Conservation (phyloP, 2,329 filamentous ascomycete genomes). For the Diaporthe sp. region DNA sequence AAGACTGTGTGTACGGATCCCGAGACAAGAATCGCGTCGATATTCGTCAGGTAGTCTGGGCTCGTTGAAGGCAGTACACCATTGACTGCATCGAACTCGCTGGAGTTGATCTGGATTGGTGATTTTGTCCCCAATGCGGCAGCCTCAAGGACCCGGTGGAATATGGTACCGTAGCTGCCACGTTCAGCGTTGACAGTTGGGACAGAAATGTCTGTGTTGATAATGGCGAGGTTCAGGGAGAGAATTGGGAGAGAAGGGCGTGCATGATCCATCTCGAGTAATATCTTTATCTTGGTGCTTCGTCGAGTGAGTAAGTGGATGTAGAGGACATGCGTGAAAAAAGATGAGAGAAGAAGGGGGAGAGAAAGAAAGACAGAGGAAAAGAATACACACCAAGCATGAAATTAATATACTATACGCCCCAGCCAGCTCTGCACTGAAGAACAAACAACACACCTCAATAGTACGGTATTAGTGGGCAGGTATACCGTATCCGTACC, state of each 20-base stretch:
- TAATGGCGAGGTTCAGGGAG: neutral
- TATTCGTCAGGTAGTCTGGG: neutral
- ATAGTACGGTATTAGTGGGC: neutral
- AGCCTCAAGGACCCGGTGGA: conserved; percentile 1
- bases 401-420: neutral
- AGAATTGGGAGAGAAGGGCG: neutral
- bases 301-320: neutral
- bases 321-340: neutral
- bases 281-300: neutral
- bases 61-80: neutral
- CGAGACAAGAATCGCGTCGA: conserved; percentile 1
- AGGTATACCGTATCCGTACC: conserved; percentile 4
- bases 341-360: neutral
- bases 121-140: conserved; percentile 5
- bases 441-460: neutral
- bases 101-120: neutral
- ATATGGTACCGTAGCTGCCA: conserved; percentile 2
- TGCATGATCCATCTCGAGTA: neutral
- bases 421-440: neutral
- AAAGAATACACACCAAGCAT: neutral
- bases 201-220: neutral
- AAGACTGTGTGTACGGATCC: conserved; percentile 14
- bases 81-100: conserved; percentile 3
- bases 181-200: conserved; percentile 1
- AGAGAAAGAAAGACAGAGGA: neutral